These are phyloP conservation scores for Phlebiopsis gigantea DNA, from an alignment of 768 basidiomycete genomes.

Conservation along the genomic window DNA sequence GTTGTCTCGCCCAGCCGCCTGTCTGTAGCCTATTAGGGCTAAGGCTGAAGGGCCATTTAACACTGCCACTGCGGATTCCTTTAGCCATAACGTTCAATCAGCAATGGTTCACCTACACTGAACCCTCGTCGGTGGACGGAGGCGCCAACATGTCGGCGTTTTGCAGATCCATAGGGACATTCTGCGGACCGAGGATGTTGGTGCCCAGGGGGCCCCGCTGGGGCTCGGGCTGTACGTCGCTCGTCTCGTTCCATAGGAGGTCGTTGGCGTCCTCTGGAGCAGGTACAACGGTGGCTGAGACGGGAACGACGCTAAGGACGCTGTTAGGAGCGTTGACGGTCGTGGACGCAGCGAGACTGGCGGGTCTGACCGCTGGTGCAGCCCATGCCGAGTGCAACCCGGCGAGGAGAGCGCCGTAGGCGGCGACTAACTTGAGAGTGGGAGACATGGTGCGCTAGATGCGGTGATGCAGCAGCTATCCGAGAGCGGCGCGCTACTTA, in stretches of 20 bases:
- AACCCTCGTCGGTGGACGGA: conserved; percentile 23
- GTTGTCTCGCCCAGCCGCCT: conserved; percentile 28
- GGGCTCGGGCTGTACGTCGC: conserved; percentile 14
- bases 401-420: neutral
- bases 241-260: conserved; percentile 9
- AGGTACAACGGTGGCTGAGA: conserved; percentile 8
- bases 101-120: conserved; percentile 15
- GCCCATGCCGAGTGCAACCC: neutral
- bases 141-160: conserved; percentile 24
- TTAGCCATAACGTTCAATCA: neutral
- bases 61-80: conserved; percentile 12
- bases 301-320: neutral
- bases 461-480: too few relatives aligned
- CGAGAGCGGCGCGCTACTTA: too few relatives aligned
- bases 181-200: conserved; percentile 23
- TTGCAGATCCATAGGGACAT: conserved; percentile 21
- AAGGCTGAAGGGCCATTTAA: conserved; percentile 25
- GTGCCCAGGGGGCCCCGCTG: conserved; percentile 17
- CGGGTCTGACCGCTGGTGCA: neutral
- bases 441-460: too few relatives aligned
- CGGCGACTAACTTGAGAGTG: neutral
- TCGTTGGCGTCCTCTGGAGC: conserved; percentile 13
- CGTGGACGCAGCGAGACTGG: neutral
- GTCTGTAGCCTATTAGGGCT: conserved; percentile 27
- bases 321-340: neutral